Evolutionary conservation across 305 asterid genomes (phyloP), one percentile per base, ranked within the genome.

Genomic region (Fraxinus floribunda): DNA sequence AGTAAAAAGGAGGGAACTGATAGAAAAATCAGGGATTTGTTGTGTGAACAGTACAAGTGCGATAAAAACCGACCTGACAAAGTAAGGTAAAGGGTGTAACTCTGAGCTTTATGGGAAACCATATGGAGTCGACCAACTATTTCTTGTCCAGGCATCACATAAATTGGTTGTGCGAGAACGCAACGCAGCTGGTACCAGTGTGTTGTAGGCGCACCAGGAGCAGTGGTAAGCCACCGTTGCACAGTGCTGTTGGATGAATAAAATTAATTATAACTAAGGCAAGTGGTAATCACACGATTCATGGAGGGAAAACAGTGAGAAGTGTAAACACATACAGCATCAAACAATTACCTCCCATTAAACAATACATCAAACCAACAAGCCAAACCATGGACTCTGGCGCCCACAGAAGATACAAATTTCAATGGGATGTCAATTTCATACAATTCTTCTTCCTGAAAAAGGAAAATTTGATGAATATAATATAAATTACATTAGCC

Each of bases 131-230:
- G 93, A 22, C 99, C 99, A 4, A 92, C 94, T 80, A 97, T 94
- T 85, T 97, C 98, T 91, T 95, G 99, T 52, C 98, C 99, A 41
- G 97, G 94, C 98, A 95, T 97, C 80, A 95, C 99, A 84, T 97
- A 97, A 79, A 97, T 89, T 26, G 99, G 99, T 84, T 97, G 99
- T 80, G 95, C 74, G 36, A 97, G 87, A 80, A 97, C 98, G 84
- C 99, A 97, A n/a, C 99, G 97, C 76, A 97, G 92, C 86, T 97
- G 99, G 88, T 97, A 97, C 99, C 99, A 97, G 82, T 97, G 99
- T 4, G 99, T 97, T 36, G 98, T 97, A 39, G 97, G 97, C 16
- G 98, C 94, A 36, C 99, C 98, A 64, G 99, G 99, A 84, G 97
- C 97, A 79, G 99, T 97, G 85, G 91, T 92, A 82, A 97, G 93